These are phyloP conservation scores for Smittium mucronatum DNA, from an alignment of 371 early-diverging fungal genomes.

Conservation along the genomic window DNA sequence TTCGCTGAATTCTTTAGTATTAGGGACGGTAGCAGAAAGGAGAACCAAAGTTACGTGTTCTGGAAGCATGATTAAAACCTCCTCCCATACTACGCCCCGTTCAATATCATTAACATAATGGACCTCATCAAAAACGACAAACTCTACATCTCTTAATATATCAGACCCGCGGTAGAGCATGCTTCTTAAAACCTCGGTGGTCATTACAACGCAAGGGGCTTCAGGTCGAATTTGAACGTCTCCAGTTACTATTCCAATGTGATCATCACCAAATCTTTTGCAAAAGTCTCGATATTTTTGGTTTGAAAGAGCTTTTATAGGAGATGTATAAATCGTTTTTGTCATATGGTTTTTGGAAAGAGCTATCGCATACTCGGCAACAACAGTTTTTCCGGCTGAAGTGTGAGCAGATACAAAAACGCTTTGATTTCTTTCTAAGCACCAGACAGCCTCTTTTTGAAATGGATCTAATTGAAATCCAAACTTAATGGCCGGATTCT, in stretches of 20 bases:
- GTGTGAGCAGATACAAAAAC: slow-evolving; percentile 99
- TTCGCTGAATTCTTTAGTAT: slow-evolving; percentile 96
- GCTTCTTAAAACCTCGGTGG: slow-evolving; percentile 97
- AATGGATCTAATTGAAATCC: slow-evolving; percentile 97
- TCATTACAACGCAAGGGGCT: slow-evolving; percentile 96
- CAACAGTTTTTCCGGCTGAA: slow-evolving; percentile 98
- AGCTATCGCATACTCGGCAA: slow-evolving; percentile 98
- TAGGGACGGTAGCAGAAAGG: slow-evolving; percentile 98
- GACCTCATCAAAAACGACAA: slow-evolving; percentile 99
- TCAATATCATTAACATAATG: slow-evolving; percentile 98
- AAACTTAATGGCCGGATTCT: slow-evolving; percentile 41
- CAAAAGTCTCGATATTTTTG: slow-evolving; percentile 99
- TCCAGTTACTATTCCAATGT: slow-evolving; percentile 97
- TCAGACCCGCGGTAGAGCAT: slow-evolving; percentile 98
- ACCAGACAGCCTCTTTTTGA: slow-evolving; percentile 96
- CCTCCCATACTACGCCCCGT: slow-evolving; percentile 99
- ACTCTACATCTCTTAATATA: slow-evolving; percentile 94
- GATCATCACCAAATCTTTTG: slow-evolving; percentile 71
- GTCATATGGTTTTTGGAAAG: slow-evolving; percentile 91
- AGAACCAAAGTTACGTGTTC: slow-evolving; percentile 86
- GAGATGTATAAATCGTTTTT: slow-evolving; percentile 97
- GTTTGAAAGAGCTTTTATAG: slow-evolving; percentile 98
- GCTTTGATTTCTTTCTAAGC: slow-evolving; percentile 84
- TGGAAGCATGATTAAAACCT: slow-evolving; percentile 99
- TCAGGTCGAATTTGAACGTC: slow-evolving; percentile 97